A percentile compares a stretch with the other conserved stretches of the same genome.
Conservation (phyloP, 306 rosid species). For the Vigna trinervia region DNA sequence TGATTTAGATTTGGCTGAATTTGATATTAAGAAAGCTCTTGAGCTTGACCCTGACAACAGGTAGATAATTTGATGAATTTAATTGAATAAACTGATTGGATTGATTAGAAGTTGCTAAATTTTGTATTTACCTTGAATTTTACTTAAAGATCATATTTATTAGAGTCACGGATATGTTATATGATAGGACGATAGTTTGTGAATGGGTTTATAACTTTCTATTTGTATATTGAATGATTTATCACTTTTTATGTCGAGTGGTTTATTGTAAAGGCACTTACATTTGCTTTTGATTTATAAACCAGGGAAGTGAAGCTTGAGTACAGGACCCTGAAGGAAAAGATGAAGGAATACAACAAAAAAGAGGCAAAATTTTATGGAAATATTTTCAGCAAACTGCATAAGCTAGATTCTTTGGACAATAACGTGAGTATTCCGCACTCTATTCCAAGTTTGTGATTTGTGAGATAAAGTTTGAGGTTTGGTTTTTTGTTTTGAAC, state of each 20-base stretch:
- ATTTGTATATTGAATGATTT: neutral
- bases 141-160: neutral
- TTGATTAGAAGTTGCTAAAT: neutral
- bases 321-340: conserved; percentile 80
- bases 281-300: neutral
- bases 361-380: conserved; percentile 82
- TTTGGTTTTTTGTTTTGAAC: neutral
- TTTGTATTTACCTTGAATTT: neutral
- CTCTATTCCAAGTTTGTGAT: neutral
- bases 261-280: neutral
- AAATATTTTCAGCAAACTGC: conserved; percentile 82
- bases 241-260: neutral
- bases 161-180: neutral
- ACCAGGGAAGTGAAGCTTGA: conserved; percentile 87
- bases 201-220: neutral
- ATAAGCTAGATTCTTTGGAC: conserved; percentile 47
- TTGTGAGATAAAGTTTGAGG: neutral
- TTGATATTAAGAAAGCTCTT: conserved; percentile 92
- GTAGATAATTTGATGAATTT: conserved; percentile 36
- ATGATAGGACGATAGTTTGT: neutral
- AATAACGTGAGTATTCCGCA: conserved; percentile 49
- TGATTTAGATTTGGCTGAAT: conserved; percentile 89
- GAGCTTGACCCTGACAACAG: conserved; percentile 90
- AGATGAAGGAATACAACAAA: conserved; percentile 71
- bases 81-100: neutral